Base-by-base conservation (phyloP, 2,329 filamentous ascomycete genomes). In the Xylogone sp. region DNA sequence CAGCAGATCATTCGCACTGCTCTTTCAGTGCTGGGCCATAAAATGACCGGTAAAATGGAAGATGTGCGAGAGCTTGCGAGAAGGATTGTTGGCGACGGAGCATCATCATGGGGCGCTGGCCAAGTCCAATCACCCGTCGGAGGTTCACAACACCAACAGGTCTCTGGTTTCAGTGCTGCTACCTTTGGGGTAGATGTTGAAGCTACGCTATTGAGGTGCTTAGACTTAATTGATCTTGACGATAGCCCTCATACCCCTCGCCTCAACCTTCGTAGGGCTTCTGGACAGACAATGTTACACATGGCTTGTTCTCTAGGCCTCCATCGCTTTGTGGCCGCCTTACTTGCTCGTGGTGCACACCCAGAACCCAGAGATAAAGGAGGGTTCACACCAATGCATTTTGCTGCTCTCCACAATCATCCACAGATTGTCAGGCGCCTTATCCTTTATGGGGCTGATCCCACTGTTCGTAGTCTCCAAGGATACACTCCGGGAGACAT, bases 281-380 rank as follows among this genome's bases (percentile, higher is more conserved):
- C 83, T 12, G 89, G 89, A 0, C 88, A 93, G 63, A 90, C 87
- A 1, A 86, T 95, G 78, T 78, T 95, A 55, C 89, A 94, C 62
- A 75, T 92, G 55, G 88, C 88, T 2, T 88, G 84, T 59, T 87
- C 87, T 8, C 72, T 92, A 12, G 89, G 89, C 5, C 79, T 90
- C 59, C 81, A 85, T 56, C 81, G 87, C 45, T 86, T 95, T 56
- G 88, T 88, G 46, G 87, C 87, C 12, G 88, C 85, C 24, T 76
- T 95, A 21, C 73, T 95, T 19, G 87, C 85, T 9, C 81, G 88
- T 56, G 88, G 89, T n/a, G 89, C 88, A 19, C 86, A 87, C 62
- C 83, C 86, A 1, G 84, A 93, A 61, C 74, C 84, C 34, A 80
- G 83, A 50, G 90, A 96, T 65, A 86, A 84, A 56, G 86, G 87